A percentile compares a stretch with the other conserved stretches of the same genome.
Evolutionary conservation across 75 land plant species (phyloP).

Genomic region (Picea sitchensis): DNA sequence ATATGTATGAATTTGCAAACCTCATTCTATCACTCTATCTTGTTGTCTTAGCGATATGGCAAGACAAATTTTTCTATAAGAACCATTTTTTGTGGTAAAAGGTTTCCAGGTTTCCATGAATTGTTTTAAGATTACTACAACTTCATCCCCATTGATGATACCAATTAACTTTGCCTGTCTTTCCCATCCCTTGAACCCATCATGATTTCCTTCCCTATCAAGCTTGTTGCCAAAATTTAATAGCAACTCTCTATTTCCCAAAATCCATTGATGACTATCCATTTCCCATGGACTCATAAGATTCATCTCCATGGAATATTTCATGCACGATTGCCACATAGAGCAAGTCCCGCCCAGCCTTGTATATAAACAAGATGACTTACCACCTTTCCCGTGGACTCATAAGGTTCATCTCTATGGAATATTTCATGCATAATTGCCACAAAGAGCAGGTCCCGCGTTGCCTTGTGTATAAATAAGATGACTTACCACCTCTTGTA

Average conservation of each 20-base stretch:
- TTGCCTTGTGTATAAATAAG: no score
- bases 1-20: neutral
- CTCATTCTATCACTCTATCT: neutral
- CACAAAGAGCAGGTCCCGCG: constrained; percentile 44
- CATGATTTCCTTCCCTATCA: no score
- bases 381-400: no score
- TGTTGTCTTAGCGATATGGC: constrained; percentile 5
- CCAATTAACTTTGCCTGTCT: constrained; percentile 77
- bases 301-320: constrained; percentile 32
- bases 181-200: neutral
- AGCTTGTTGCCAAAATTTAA: no score
- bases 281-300: constrained; percentile 18
- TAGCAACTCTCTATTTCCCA: no score
- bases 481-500: constrained; percentile 19
- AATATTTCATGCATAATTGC: constrained; percentile 21
- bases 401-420: no score
- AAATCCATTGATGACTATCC: no score
- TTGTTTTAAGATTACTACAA: no score
- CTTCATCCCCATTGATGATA: constrained; percentile 36
- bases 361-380: no score
- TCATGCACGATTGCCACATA: constrained; percentile 55
- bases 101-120: constrained; percentile 60
- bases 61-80: constrained; percentile 59
- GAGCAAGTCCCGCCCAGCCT: constrained; percentile 64
- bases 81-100: constrained; percentile 92